Base-by-base conservation (phyloP, 2,329 filamentous ascomycete genomes). In the Ambrosiella cleistominuta region DNA sequence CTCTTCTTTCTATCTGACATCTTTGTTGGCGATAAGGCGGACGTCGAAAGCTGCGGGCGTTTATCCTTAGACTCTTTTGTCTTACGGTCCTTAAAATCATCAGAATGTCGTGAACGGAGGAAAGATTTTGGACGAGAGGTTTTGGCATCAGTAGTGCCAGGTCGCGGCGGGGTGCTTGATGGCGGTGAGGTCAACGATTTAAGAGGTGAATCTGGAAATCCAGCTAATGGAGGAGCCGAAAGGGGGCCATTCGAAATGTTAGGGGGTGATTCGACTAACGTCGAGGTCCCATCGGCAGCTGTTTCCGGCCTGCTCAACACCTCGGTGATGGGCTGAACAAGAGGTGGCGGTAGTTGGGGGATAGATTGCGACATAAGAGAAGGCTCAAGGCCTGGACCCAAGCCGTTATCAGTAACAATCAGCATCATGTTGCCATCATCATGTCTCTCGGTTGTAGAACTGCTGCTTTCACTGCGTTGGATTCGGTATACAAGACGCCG, bases 401-500 rank as follows among this genome's bases (percentile, higher is more conserved):
- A 55, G 27, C 55, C 44, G 36, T 52, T 44, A 19, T 60, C 56
- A 5, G 56, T 42, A 7, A 8, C 37, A 36, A 15, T 6, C 4
- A 35, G 17, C 8, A 57, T 57, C 36, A 38, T 40, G 15, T n/a
- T 62, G 1, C 68, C 66, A 36, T 68, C 64, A 9, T 65, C 68
- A 42, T 66, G 63, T 0, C 62, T 63, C 36, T 67, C 66, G 38
- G 73, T 68, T 19, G 67, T 69, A 38, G 70, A 74, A 13, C 65
- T 74, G 45, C 68, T 70, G 36, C 74, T 69, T 64, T 68, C 78
- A 64, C 74, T 80, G 61, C 72, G 77, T 62, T 74, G 77, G 62
- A 80, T 74, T 39, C 74, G 74, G 63, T 83, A 83, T 0, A 83
- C 80, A 2, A 82, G 73, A 15, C 78, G 74, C 61, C 3, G 65